phyloP scores from a whole-genome alignment of 2,329 filamentous ascomycete genomes.

The Apiospora saccharicola region DNA sequence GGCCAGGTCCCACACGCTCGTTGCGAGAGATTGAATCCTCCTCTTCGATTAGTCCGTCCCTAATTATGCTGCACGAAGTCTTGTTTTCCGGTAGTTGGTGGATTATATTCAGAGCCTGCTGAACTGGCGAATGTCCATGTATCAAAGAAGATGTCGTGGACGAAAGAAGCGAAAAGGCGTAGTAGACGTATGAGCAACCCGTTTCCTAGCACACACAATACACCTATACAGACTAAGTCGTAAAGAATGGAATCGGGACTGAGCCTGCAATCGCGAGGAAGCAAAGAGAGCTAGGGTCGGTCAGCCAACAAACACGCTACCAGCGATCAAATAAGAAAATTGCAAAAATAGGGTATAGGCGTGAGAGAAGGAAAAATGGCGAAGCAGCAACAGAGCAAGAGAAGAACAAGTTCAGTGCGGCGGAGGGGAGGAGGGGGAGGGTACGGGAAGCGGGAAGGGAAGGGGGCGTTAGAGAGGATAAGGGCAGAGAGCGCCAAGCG shows the following conservation, averaged over 20 bases:
- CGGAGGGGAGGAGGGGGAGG: constrained; percentile 20
- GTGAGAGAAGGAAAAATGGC: constrained; percentile 26
- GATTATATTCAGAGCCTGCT: constrained; percentile 62
- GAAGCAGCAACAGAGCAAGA: constrained; percentile 33
- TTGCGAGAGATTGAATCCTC: constrained; percentile 16
- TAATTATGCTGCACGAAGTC: constrained; percentile 27
- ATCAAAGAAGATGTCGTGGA: constrained; percentile 39
- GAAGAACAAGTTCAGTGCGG: constrained; percentile 29
- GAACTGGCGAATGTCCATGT: constrained; percentile 50
- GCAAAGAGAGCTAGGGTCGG: constrained; percentile 35
- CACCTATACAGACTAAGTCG: constrained; percentile 26
- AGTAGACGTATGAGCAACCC: neutral
- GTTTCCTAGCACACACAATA: constrained; percentile 15
- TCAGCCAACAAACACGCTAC: constrained; percentile 46
- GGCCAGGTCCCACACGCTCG: constrained; percentile 18
- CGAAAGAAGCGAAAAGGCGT: constrained; percentile 32
- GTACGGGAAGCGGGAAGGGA: constrained; percentile 15
- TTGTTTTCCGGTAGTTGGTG: constrained; percentile 30
- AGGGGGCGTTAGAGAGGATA: constrained; percentile 25
- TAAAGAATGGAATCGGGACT: constrained; percentile 43
- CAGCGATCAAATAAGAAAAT: constrained; percentile 34
- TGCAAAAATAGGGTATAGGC: constrained; percentile 25
- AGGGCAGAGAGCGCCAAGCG: constrained; percentile 25
- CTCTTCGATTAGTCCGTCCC: constrained; percentile 23
- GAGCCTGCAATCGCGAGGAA: constrained; percentile 42